Percentiles rank a stretch among this genome's conserved stretches.
Evolutionary conservation across 306 rosid species (phyloP).

Genomic region (Abrus pulchellus): DNA sequence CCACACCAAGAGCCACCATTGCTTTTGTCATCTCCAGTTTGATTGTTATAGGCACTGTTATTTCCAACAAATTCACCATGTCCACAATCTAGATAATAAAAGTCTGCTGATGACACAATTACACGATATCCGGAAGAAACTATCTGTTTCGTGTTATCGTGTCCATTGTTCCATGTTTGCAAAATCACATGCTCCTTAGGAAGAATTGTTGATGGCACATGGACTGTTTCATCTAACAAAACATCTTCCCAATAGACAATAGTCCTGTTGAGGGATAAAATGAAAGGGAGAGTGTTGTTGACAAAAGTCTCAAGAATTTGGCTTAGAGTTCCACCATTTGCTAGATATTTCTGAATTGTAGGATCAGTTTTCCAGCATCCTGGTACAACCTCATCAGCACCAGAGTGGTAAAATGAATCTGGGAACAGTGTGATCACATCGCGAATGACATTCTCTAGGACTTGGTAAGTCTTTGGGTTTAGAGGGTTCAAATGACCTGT

Average conservation of each 20-base stretch:
- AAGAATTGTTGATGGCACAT: conserved; percentile 59
- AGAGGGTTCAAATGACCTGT: conserved; percentile 91
- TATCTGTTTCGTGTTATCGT: conserved; percentile 70
- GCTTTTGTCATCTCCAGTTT: conserved; percentile 33
- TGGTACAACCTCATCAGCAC: conserved; percentile 80
- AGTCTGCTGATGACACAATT: conserved; percentile 77
- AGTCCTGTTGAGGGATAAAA: conserved; percentile 76
- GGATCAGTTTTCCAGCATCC: conserved; percentile 89
- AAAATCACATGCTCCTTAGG: conserved; percentile 75
- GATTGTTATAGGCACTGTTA: conserved; percentile 57
- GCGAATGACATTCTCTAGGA: conserved; percentile 68
- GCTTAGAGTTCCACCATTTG: conserved; percentile 75
- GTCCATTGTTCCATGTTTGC: conserved; percentile 92
- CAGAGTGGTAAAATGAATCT: conserved; percentile 75
- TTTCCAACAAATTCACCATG: conserved; percentile 85
- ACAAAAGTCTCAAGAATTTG: conserved; percentile 78
- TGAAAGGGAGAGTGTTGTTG: conserved; percentile 76
- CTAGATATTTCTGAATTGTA: conserved; percentile 59
- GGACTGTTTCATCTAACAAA: conserved; percentile 52
- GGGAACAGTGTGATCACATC: conserved; percentile 70
- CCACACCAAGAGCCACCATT: conserved; percentile 93
- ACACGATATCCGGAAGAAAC: conserved; percentile 76
- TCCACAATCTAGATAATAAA: conserved; percentile 89
- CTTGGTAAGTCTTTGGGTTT: conserved; percentile 81
- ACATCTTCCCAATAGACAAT: conserved; percentile 90